Evolutionary conservation across 2,329 filamentous ascomycete species (phyloP).

Genomic region (Didymella keratinophila): DNA sequence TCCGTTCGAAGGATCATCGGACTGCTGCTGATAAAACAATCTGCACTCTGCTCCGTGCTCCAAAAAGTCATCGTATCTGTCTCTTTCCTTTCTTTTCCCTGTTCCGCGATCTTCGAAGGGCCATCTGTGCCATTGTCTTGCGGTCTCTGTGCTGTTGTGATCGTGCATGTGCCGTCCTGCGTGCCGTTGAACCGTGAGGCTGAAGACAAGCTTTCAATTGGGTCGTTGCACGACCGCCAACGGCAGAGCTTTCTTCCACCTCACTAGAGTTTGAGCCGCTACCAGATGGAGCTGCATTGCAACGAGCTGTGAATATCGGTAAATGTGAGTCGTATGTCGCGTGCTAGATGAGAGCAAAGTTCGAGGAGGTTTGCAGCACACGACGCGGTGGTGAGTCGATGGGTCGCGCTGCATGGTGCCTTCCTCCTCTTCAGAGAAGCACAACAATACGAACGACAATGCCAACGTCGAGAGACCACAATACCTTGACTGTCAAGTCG

Average conservation of each 20-base stretch:
- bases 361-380: neutral
- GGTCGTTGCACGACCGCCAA: neutral
- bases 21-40: neutral
- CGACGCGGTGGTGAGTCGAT: neutral
- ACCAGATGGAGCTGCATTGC: neutral
- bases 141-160: neutral
- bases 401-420: neutral
- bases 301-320: neutral
- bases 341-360: neutral
- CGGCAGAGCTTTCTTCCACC: conserved; percentile 15
- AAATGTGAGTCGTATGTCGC: neutral
- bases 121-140: neutral
- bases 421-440: neutral
- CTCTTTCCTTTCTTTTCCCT: neutral
- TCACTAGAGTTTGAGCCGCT: neutral
- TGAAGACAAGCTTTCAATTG: conserved; percentile 12
- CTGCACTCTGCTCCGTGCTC: neutral
- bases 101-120: neutral
- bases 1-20: neutral
- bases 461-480: neutral
- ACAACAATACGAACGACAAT: neutral
- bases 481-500: neutral
- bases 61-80: neutral
- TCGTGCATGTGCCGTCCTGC: conserved; percentile 2
- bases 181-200: conserved; percentile 5